A percentile compares a stretch with the other conserved stretches of the same genome.
These are phyloP conservation scores for Penicillium paneum DNA, from an alignment of 2,329 filamentous ascomycete genomes.

Conservation along the genomic window DNA sequence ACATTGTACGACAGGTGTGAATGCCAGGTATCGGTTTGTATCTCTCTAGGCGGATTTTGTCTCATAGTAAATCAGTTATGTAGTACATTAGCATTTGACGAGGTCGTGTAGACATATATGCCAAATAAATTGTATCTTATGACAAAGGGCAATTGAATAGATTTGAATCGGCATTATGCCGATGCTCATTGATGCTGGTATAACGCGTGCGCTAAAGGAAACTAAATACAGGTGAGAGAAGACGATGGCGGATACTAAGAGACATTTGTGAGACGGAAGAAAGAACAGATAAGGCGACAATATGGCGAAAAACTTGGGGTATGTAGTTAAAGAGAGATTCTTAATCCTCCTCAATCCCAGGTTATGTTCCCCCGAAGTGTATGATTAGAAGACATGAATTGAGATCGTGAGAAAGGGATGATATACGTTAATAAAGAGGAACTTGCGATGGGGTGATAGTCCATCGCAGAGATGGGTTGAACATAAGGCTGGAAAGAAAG, in stretches of 20 bases:
- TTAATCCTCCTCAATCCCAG: conserved; percentile 3
- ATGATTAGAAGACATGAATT: conserved; percentile 11
- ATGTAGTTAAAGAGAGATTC: conserved; percentile 1
- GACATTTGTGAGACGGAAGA: conserved; percentile 4
- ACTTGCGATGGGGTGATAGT: neutral
- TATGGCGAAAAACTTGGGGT: neutral
- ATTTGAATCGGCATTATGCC: conserved; percentile 23
- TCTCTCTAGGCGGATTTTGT: no score
- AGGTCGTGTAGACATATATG: neutral
- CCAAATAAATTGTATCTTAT: neutral
- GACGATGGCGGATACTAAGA: conserved; percentile 7
- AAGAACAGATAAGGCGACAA: conserved; percentile 11
- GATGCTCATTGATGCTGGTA: conserved; percentile 29
- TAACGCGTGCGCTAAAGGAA: conserved; percentile 28
- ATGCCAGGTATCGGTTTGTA: no score
- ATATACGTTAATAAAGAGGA: conserved; percentile 8
- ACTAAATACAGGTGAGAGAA: conserved; percentile 23
- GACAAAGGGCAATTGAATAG: neutral
- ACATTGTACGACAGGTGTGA: no score
- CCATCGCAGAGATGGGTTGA: neutral
- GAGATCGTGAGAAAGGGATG: conserved; percentile 2
- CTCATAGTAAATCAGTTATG: neutral
- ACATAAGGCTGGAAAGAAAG: neutral
- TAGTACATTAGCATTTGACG: neutral
- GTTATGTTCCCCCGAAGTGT: conserved; percentile 1